A percentile compares a stretch with the other conserved stretches of the same genome.
These are phyloP conservation scores for Backusella luteola DNA, from an alignment of 192 early-diverging fungal species.

Conservation along the genomic window DNA sequence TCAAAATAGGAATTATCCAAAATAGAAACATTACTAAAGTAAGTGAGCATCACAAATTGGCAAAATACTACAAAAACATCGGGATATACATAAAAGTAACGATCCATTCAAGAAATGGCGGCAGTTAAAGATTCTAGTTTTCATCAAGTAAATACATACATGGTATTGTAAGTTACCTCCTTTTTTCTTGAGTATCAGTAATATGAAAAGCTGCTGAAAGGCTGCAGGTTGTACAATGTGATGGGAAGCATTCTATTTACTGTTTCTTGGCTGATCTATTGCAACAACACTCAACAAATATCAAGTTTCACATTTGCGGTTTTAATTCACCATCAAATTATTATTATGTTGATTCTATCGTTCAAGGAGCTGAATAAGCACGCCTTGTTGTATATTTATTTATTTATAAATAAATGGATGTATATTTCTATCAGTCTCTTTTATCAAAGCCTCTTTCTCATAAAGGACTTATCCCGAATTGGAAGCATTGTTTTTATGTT, in stretches of 20 bases:
- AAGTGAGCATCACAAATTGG: neutral
- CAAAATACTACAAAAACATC: neutral
- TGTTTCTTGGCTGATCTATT: neutral
- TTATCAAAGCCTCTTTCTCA: neutral
- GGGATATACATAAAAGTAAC: neutral
- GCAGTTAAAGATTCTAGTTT: neutral
- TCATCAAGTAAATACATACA: neutral
- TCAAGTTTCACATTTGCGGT: neutral
- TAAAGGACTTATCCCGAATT: neutral
- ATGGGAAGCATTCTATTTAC: neutral
- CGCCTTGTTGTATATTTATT: neutral
- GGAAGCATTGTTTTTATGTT: neutral
- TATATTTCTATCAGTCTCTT: neutral
- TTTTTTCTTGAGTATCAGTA: neutral
- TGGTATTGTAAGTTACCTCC: neutral
- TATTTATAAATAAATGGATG: neutral
- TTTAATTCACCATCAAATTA: neutral
- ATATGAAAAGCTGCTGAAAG: neutral
- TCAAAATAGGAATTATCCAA: neutral
- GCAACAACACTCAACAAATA: neutral
- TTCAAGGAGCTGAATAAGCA: neutral
- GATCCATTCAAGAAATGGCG: neutral
- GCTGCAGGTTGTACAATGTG: neutral
- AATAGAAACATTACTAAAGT: neutral
- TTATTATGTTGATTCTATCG: neutral